Percentiles rank a stretch among this genome's conserved stretches.
Conservation (phyloP, 2,329 filamentous ascomycete genomes). For the Neospermospora avenae region DNA sequence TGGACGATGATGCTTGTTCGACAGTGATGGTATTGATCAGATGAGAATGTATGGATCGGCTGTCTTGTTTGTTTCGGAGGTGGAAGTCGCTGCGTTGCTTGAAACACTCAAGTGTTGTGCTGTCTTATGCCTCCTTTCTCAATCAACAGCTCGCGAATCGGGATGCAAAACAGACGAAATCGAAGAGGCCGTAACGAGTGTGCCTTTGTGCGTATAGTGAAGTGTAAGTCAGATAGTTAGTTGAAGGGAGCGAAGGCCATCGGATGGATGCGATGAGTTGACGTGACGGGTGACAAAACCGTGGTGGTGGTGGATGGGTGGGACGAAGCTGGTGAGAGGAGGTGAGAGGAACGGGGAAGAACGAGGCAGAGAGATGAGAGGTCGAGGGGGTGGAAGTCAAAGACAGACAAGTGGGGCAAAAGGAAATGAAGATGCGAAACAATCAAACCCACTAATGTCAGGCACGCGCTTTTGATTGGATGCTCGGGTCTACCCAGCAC, state of each 20-base stretch:
- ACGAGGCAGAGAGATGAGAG: not conserved
- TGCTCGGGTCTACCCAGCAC: not conserved
- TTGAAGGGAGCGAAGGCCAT: conserved; percentile 22
- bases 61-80: conserved; percentile 15
- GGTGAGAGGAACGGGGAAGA: not conserved
- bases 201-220: conserved; percentile 8
- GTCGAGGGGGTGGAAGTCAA: not conserved
- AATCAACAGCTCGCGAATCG: not conserved
- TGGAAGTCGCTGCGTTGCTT: conserved; percentile 13
- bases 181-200: conserved; percentile 23
- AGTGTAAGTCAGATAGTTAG: not conserved
- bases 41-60: conserved; percentile 7
- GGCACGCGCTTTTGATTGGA: not conserved
- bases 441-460: not conserved
- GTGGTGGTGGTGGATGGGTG: not conserved
- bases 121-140: not conserved
- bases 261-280: conserved; percentile 6
- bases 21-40: not conserved
- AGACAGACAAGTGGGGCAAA: not conserved
- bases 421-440: too few species aligned
- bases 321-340: not conserved
- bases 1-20: conserved; percentile 10
- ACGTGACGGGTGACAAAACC: conserved; percentile 2
- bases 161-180: conserved; percentile 8
- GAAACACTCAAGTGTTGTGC: conserved; percentile 14